A percentile compares a stretch with the other conserved stretches of the same genome.
Evolutionary conservation across 192 early-diverging fungal species (phyloP).

Genomic region (Coemansia sp.): DNA sequence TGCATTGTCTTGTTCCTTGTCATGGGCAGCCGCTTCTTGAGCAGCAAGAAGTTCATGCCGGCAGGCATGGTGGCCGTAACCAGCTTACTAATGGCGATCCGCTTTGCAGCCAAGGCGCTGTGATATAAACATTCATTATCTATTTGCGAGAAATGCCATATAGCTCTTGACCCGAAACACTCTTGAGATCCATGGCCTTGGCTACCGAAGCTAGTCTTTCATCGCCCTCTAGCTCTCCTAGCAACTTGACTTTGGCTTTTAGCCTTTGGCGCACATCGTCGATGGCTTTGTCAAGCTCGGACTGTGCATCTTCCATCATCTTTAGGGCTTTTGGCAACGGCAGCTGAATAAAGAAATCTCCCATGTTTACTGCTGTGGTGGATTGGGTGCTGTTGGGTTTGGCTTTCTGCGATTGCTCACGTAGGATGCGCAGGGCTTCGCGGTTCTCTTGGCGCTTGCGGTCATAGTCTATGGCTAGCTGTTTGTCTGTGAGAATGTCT

Average conservation of each 20-base stretch:
- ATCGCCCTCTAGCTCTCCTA: conserved; percentile 34
- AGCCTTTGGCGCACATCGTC: conserved; percentile 40
- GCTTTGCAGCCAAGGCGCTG: conserved; percentile 20
- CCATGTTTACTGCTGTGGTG: conserved; percentile 47
- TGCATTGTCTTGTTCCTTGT: conserved; percentile 33
- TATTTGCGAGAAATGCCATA: conserved; percentile 9
- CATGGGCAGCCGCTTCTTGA: conserved; percentile 41
- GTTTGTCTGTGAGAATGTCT: conserved; percentile 46
- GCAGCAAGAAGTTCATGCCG: conserved; percentile 49
- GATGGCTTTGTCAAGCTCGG: conserved; percentile 42
- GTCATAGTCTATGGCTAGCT: conserved; percentile 38
- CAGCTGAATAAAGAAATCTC: conserved; percentile 49
- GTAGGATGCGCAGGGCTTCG: conserved; percentile 32
- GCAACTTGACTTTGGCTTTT: conserved; percentile 26
- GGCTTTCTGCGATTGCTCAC: conserved; percentile 13
- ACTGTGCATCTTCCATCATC: conserved; percentile 42
- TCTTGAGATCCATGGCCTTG: conserved; percentile 22
- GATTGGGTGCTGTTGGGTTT: conserved; percentile 22
- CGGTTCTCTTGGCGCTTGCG: conserved; percentile 44
- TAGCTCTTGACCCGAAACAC: conserved; percentile 13
- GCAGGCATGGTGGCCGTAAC: conserved; percentile 37
- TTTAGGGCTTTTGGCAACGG: conserved; percentile 28
- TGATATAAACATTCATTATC: not conserved
- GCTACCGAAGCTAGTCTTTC: conserved; percentile 7
- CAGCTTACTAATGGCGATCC: conserved; percentile 35